A percentile compares a stretch with the other conserved stretches of the same genome.
Conservation (phyloP, 139 green algal genomes). For the Tetratostichococcus sp. region DNA sequence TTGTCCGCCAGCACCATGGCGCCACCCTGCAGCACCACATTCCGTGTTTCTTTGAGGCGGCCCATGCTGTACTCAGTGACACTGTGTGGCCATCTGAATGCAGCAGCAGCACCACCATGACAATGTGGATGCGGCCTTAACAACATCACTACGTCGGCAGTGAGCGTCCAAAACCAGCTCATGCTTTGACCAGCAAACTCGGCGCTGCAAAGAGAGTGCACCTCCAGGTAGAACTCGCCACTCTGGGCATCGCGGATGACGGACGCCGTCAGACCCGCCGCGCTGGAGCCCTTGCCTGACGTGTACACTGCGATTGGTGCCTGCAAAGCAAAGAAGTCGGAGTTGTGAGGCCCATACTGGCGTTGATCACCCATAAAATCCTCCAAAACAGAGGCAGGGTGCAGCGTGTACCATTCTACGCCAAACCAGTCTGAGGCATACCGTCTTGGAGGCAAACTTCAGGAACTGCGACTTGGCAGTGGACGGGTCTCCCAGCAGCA, state of each 20-base stretch:
- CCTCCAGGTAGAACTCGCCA: conserved; percentile 81
- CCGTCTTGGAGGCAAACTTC: conserved; percentile 84
- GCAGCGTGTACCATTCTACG: not conserved
- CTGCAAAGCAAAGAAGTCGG: conserved; percentile 10
- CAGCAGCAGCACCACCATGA: no score
- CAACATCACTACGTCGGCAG: no score
- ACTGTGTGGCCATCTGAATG: no score
- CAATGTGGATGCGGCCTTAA: no score
- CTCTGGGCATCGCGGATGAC: conserved; percentile 72
- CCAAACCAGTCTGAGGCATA: conserved; percentile 1
- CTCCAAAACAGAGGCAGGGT: no score
- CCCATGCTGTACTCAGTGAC: no score
- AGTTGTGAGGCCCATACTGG: no score
- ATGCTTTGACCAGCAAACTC: no score
- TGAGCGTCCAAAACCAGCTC: no score
- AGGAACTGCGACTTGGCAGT: conserved; percentile 99
- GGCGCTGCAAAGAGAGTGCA: conserved; percentile 1
- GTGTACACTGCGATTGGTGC: conserved; percentile 96
- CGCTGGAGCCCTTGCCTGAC: conserved; percentile 91
- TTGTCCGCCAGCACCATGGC: conserved; percentile 98
- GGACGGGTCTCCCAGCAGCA: conserved; percentile 95
- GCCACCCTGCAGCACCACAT: conserved; percentile 60
- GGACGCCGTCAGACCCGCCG: conserved; percentile 90
- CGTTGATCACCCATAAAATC: no score
- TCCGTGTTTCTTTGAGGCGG: not conserved